These are phyloP conservation scores for Stereum hirsutum DNA, from an alignment of 1,284 basidiomycete genomes.

Conservation along the genomic window DNA sequence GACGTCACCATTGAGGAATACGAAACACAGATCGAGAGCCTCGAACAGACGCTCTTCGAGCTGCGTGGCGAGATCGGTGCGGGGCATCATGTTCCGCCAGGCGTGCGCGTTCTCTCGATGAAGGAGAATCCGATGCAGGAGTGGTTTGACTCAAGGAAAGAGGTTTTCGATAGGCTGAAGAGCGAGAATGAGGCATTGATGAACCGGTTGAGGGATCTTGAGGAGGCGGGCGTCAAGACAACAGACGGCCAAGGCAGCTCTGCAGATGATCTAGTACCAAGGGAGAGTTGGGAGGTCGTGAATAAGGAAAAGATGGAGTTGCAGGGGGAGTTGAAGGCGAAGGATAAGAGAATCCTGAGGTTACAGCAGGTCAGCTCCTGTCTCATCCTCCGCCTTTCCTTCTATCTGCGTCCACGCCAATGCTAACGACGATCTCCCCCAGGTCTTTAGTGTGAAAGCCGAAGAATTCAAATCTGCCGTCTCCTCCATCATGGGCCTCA, in stretches of 20 bases:
- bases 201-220: conserved; percentile 46
- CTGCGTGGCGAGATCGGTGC: conserved; percentile 66
- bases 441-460: conserved; percentile 69
- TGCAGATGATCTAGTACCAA: conserved; percentile 41
- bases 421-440: neutral
- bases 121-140: conserved; percentile 67
- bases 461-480: conserved; percentile 79
- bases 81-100: conserved; percentile 69
- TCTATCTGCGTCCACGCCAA: too few species aligned
- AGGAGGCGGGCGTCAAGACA: conserved; percentile 24
- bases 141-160: conserved; percentile 63
- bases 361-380: conserved; percentile 49
- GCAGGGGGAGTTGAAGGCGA: conserved; percentile 50
- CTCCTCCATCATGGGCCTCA: conserved; percentile 74
- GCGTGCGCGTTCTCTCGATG: conserved; percentile 61
- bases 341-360: conserved; percentile 68
- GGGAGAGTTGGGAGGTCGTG: conserved; percentile 62
- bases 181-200: conserved; percentile 70
- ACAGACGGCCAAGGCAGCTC: conserved; percentile 9
- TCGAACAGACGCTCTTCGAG: conserved; percentile 69
- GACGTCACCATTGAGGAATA: conserved; percentile 27
- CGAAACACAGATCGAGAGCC: conserved; percentile 43
- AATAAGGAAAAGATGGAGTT: conserved; percentile 54
- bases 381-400: neutral
- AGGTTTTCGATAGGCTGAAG: conserved; percentile 59